phyloP scores from a whole-genome alignment of 257 asterid genomes.

The Solanum pimpinellifolium region DNA sequence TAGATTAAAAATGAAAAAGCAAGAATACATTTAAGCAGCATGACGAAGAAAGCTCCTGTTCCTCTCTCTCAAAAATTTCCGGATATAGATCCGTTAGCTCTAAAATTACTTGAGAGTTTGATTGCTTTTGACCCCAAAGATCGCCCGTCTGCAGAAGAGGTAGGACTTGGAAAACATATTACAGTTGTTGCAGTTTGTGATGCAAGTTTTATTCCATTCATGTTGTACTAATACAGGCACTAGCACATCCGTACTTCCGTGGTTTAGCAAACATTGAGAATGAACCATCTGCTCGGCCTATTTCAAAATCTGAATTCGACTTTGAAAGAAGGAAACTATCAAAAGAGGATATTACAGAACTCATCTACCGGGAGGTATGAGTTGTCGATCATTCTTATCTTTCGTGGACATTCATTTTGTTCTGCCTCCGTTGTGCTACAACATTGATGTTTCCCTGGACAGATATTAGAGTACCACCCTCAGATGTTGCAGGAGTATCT shows the following conservation, averaged over 20 bases:
- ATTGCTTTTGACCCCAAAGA: constrained; percentile 93
- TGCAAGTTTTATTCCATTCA: background rate
- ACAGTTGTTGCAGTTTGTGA: background rate
- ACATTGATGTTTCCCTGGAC: constrained; percentile 7
- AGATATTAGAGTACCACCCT: constrained; percentile 99
- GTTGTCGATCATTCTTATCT: constrained; percentile 3
- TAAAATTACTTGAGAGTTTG: constrained; percentile 63
- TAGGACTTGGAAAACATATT: constrained; percentile 9
- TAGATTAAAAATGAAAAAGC: constrained; percentile 95
- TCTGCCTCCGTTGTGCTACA: background rate
- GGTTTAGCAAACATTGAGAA: constrained; percentile 75
- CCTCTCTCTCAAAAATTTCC: constrained; percentile 72
- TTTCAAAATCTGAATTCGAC: constrained; percentile 85
- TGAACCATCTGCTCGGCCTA: constrained; percentile 67
- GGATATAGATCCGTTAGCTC: constrained; percentile 74
- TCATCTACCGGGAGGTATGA: constrained; percentile 85
- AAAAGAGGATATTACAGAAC: constrained; percentile 71
- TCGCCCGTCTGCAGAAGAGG: constrained; percentile 87
- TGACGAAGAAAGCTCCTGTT: constrained; percentile 56
- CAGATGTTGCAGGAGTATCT: constrained; percentile 98
- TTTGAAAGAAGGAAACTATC: constrained; percentile 71
- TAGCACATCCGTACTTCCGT: constrained; percentile 72
- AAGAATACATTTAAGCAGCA: constrained; percentile 68
- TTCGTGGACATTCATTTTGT: background rate
- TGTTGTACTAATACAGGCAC: constrained; percentile 39